A percentile compares a stretch with the other conserved stretches of the same genome.
phyloP scores from a whole-genome alignment of 352 stramenopile genomes.

The Globisporangium cystogenes region DNA sequence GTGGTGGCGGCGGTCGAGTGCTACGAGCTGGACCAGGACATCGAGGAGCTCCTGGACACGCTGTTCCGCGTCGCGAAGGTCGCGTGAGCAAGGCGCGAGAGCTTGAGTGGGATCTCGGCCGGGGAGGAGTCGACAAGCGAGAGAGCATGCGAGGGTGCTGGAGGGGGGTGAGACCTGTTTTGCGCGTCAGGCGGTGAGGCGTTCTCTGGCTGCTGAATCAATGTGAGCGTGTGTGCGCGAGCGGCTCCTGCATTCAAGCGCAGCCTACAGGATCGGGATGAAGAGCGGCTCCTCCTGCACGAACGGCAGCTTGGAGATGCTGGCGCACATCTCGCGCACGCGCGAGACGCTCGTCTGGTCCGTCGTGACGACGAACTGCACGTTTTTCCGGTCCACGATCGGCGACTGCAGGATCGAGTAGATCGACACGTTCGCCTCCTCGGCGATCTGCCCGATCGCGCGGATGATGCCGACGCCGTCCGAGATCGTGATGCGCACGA shows the following conservation, averaged over 20 bases:
- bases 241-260: too few relatives aligned
- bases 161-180: too few relatives aligned
- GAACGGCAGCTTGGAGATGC: constrained; percentile 87
- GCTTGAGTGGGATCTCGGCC: too few relatives aligned
- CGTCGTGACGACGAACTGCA: constrained; percentile 96
- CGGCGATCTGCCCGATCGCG: constrained; percentile 91
- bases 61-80: constrained; percentile 74
- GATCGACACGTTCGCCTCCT: constrained; percentile 94
- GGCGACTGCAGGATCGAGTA: constrained; percentile 97
- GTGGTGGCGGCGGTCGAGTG: constrained; percentile 71
- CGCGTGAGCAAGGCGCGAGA: constrained; percentile 11
- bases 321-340: constrained; percentile 85
- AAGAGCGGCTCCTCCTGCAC: constrained; percentile 80
- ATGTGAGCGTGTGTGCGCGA: too few relatives aligned
- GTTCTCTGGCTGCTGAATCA: too few relatives aligned
- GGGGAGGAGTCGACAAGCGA: too few relatives aligned
- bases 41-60: constrained; percentile 83
- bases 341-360: constrained; percentile 87
- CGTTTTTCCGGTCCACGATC: constrained; percentile 89
- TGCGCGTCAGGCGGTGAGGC: too few relatives aligned
- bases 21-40: constrained; percentile 80
- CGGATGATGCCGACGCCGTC: constrained; percentile 94
- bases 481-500: constrained; percentile 92
- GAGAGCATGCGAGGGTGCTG: too few relatives aligned
- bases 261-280: constrained; percentile 54